Evolutionary conservation across 1,284 basidiomycete genomes (phyloP), one percentile per base, ranked within the genome.

Genomic region (Rhodotorula mucilaginosa): DNA sequence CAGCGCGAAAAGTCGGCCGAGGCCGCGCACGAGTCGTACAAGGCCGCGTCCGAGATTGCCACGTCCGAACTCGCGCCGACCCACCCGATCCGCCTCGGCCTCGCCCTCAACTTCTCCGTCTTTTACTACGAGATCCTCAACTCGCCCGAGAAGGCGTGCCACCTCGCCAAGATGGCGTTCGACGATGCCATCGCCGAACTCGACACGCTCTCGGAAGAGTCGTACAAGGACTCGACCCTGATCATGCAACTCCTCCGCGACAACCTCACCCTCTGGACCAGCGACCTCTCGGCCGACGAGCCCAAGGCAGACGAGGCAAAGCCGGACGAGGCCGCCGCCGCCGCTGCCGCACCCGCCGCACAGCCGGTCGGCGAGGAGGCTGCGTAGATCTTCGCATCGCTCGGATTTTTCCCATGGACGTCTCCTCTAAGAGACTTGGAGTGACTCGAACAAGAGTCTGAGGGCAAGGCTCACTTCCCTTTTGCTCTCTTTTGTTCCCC

Each of bases 41-140:
- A 99, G 90, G 92, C 93, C 77, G 96, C 96, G 69, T 97, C 95
- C 67, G 95, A 98, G 79, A 95, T 99, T 82, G 96, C 96, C 78
- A 90, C 96, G 78, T 68, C 91, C 66, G 95, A 99, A 85, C 90
- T 99, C 64, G 94, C 96, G 57, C 97, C 96, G 44, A 99, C 96
- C 79, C 97, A 99, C 87, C 96, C 96, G 79, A 99, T 99, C 84
- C 94, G 96, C 82, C 92, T 99, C 76, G 96, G 96, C 84, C 92
- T 99, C 70, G 97, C 96, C 63, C 88, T 99, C 81, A 99, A 99
- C 89, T 99, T 99, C 88, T 97, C 94, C 74, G 96, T 99, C 72
- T 99, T 99, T 88, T 99, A 99, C 89, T 99, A 98, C 86, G 97
- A 99, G 85, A 98, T 99, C 84, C 90, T 99, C 84, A 99, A 99